Evolutionary conservation across 495 filamentous ascomycete species (phyloP).

Genomic region (Penicillium ochrochloron): DNA sequence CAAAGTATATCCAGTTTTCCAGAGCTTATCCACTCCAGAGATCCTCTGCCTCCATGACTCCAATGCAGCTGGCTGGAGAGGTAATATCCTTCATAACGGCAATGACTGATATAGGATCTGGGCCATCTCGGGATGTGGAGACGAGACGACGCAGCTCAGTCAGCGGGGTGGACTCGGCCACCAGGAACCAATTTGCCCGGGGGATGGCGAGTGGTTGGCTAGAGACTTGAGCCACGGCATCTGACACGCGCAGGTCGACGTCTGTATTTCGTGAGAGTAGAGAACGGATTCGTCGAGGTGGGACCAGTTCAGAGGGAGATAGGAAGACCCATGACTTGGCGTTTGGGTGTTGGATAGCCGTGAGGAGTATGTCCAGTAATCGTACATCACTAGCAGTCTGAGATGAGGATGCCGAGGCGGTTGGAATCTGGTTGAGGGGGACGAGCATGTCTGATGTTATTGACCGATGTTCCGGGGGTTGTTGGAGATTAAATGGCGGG

Average conservation of each 20-base stretch:
- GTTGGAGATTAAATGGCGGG: conserved; percentile 26
- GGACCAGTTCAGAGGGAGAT: conserved; percentile 41
- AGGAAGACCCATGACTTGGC: conserved; percentile 52
- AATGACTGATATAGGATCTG: conserved; percentile 33
- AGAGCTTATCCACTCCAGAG: conserved; percentile 31
- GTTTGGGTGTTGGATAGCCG: conserved; percentile 49
- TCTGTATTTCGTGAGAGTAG: conserved; percentile 36
- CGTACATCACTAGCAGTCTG: conserved; percentile 31
- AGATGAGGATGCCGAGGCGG: conserved; percentile 42
- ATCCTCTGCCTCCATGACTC: conserved; percentile 45
- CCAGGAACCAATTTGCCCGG: conserved; percentile 37
- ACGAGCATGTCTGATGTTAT: conserved; percentile 33
- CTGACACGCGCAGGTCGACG: conserved; percentile 41
- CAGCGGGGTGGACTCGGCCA: conserved; percentile 40
- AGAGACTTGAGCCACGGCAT: conserved; percentile 23
- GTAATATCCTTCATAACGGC: conserved; percentile 38
- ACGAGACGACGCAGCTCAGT: conserved; percentile 35
- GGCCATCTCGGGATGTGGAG: conserved; percentile 24
- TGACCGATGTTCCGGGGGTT: conserved; percentile 22
- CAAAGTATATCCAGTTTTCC: not conserved
- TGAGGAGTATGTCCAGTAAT: conserved; percentile 49
- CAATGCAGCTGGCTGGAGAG: conserved; percentile 32
- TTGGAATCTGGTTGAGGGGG: conserved; percentile 44
- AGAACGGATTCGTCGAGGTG: conserved; percentile 42
- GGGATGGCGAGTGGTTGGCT: conserved; percentile 31